A percentile compares a stretch with the other conserved stretches of the same genome.
phyloP scores from a whole-genome alignment of 192 early-diverging fungal genomes.

The Dissophora globulifera region DNA sequence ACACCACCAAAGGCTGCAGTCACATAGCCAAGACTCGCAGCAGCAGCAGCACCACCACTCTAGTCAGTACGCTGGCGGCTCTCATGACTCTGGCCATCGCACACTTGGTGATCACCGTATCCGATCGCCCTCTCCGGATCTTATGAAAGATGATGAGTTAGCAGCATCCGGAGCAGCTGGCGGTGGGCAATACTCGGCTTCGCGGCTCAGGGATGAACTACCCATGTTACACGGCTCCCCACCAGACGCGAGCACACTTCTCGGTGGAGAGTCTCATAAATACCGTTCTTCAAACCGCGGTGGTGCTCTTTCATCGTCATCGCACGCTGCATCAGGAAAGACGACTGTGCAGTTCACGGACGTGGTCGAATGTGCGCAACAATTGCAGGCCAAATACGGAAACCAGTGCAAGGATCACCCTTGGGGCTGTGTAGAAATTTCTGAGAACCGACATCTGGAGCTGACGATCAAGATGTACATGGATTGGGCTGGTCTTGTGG shows the following conservation, averaged over 20 bases:
- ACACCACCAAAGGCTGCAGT: not conserved
- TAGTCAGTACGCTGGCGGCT: too few relatives aligned
- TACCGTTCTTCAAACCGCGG: conserved; percentile 2
- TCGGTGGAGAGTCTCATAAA: too few relatives aligned
- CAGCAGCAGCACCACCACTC: not conserved
- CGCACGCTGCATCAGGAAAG: conserved; percentile 22
- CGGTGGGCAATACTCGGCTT: not conserved
- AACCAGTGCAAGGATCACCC: conserved; percentile 37
- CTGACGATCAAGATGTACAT: conserved; percentile 52
- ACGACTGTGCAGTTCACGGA: conserved; percentile 45
- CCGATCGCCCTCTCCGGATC: conserved; percentile 39
- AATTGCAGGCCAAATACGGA: conserved; percentile 31
- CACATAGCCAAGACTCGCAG: not conserved
- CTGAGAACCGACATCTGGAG: conserved; percentile 31
- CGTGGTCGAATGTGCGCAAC: conserved; percentile 39
- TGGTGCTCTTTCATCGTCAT: not conserved
- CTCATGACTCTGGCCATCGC: too few relatives aligned
- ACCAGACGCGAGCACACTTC: too few relatives aligned
- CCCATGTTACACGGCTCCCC: conserved; percentile 7
- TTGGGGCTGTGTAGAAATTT: conserved; percentile 45
- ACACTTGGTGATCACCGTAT: conserved; percentile 5
- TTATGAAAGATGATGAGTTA: not conserved
- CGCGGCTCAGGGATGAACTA: not conserved
- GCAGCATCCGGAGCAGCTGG: too few relatives aligned
- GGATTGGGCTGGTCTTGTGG: conserved; percentile 50